Conservation (phyloP, 495 filamentous ascomycete genomes). For the Penicillium bialowiezense region DNA sequence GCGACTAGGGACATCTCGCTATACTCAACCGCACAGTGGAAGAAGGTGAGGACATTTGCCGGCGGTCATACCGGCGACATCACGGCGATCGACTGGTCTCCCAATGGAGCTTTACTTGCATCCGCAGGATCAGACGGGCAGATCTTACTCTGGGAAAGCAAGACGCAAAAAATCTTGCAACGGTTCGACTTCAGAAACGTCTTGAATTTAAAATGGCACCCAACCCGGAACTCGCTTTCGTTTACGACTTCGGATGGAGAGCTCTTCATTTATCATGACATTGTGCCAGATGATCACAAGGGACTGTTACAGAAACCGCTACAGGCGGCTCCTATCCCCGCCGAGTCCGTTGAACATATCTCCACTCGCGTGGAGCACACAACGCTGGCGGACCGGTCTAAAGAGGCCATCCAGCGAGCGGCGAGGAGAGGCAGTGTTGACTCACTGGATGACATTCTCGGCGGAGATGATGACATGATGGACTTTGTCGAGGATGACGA, state of each 20-base stretch:
- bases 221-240: conserved; percentile 77
- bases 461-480: conserved; percentile 53
- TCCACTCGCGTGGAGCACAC: conserved; percentile 60
- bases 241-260: conserved; percentile 91
- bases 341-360: conserved; percentile 71
- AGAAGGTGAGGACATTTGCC: conserved; percentile 72
- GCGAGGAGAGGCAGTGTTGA: conserved; percentile 49
- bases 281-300: conserved; percentile 65
- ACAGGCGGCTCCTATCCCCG: conserved; percentile 81
- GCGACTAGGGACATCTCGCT: conserved; percentile 82
- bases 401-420: conserved; percentile 43
- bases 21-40: conserved; percentile 82
- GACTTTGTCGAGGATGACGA: conserved; percentile 95
- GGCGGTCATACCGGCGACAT: conserved; percentile 82
- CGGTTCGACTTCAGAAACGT: conserved; percentile 76
- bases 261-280: conserved; percentile 80
- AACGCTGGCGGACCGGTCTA: conserved; percentile 54
- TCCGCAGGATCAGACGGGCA: conserved; percentile 81
- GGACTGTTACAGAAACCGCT: conserved; percentile 57
- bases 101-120: conserved; percentile 84
- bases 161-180: conserved; percentile 67
- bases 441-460: conserved; percentile 58
- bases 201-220: conserved; percentile 87
- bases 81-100: conserved; percentile 86
- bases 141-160: conserved; percentile 84